These are phyloP conservation scores for Thalassiosira hispida DNA, from an alignment of 352 stramenopile species.

Conservation along the genomic window DNA sequence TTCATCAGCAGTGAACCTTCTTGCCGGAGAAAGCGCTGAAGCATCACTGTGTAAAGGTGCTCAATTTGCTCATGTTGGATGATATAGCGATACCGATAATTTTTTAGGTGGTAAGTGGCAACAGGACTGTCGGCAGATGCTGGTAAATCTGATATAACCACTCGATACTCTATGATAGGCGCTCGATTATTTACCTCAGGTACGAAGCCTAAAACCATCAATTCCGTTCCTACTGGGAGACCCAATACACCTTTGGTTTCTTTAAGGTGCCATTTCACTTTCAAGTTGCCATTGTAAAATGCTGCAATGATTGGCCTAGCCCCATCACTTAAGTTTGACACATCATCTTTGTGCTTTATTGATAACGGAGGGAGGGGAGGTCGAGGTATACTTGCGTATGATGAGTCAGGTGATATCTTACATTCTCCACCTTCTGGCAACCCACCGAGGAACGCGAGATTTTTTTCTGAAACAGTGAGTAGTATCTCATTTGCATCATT, in stretches of 20 bases:
- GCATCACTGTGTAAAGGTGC: neutral
- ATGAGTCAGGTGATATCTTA: neutral
- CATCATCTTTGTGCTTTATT: neutral
- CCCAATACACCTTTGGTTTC: too few relatives aligned
- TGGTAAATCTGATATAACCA: neutral
- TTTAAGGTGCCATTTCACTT: slow-evolving; percentile 24
- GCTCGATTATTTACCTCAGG: neutral
- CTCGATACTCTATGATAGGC: neutral
- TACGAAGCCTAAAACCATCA: neutral
- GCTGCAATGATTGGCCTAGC: neutral
- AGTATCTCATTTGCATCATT: neutral
- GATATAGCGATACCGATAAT: neutral
- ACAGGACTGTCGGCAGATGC: too few relatives aligned
- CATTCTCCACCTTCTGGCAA: neutral
- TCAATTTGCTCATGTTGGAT: neutral
- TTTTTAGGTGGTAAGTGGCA: neutral
- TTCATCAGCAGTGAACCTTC: neutral
- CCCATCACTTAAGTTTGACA: neutral
- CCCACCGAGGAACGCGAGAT: neutral
- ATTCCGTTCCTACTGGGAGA: neutral
- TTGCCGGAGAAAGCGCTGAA: neutral
- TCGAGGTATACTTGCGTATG: neutral
- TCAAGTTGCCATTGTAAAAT: slow-evolving; percentile 15
- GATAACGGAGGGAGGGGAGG: neutral
- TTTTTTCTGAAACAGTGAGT: neutral